Evolutionary conservation across 2,329 filamentous ascomycete species (phyloP).

Genomic region (Fusarium xyrophilum): DNA sequence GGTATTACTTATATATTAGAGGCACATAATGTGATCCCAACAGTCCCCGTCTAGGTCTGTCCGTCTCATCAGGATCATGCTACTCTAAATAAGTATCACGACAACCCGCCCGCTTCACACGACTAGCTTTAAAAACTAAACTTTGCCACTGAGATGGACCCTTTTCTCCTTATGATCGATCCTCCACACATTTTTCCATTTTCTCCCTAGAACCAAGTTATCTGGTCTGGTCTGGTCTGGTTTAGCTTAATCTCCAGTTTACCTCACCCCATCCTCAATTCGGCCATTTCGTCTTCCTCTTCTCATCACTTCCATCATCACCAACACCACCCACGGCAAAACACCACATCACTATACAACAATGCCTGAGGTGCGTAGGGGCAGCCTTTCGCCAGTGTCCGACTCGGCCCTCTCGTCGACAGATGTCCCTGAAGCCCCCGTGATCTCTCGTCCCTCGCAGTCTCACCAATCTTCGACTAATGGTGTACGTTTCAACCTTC

Average conservation of each 20-base stretch:
- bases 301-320: not conserved
- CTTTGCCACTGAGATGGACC: conserved; percentile 25
- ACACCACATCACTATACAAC: not conserved
- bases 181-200: not conserved
- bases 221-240: conserved; percentile 4
- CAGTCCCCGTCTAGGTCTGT: not conserved
- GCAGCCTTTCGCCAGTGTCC: conserved; percentile 35
- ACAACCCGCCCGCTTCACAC: not conserved
- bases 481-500: conserved; percentile 32
- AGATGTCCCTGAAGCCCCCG: conserved; percentile 14
- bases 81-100: not conserved
- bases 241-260: not conserved
- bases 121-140: conserved; percentile 6
- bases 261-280: not conserved
- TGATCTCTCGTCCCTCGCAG: conserved; percentile 25
- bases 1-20: no score
- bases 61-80: conserved; percentile 7
- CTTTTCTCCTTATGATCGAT: not conserved
- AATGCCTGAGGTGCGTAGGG: conserved; percentile 45
- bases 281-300: not conserved
- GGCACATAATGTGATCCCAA: no score
- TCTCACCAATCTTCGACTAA: conserved; percentile 18
- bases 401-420: conserved; percentile 31
- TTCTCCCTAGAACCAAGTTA: not conserved
- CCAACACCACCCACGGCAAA: not conserved